Evolutionary conservation across 495 filamentous ascomycete genomes (phyloP), one percentile per base, ranked within the genome.

Genomic region (Amniculicola lignicola): DNA sequence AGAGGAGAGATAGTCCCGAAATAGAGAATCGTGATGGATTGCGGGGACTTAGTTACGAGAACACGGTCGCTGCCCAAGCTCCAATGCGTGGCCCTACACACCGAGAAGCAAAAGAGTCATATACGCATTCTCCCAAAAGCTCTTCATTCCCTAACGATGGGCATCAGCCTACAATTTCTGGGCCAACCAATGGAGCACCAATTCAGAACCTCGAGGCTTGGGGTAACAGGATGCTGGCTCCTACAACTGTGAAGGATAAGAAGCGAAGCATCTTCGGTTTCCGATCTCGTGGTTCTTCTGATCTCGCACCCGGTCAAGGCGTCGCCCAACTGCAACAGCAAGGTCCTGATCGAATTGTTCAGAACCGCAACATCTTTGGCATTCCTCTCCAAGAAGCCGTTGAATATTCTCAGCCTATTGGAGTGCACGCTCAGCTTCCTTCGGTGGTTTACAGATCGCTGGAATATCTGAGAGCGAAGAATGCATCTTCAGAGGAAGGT

Each of bases 361-460:
- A 45, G 31, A 41, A 54, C 25, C 59, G 46, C 16, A 57, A 27
- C 31, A 87, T 88, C 6, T 98, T 98, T 69, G 94, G 93, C 11
- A 87, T 87, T 37, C 82, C 89, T 4, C 71, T 98, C 28, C 82
- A 82, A 4, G 92, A 98, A 63, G 93, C 93, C 29, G 91, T 95
- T 4, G 79, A 87, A 61, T 86, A 79, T 65, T 88, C 85, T 57
- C 76, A 80, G 12, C 92, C 92, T 5, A 68, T 77, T 36, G 89
- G 87, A 51, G 74, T 87, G 16, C 75, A 75, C 44, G 82, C 86
- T 16, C 82, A 85, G 40, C 74, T 98, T 28, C 93, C 93, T 6
- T 89, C 94, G n/a, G 93, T 97, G 1, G 90, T 96, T 36, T 97
- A 95, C 74, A 87, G 93, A 38, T 96, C 91, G 63, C 87, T 98